Evolutionary conservation across 2,329 filamentous ascomycete species (phyloP), one percentile per base, ranked within the genome.

Genomic region (Chaetomium strumarium): DNA sequence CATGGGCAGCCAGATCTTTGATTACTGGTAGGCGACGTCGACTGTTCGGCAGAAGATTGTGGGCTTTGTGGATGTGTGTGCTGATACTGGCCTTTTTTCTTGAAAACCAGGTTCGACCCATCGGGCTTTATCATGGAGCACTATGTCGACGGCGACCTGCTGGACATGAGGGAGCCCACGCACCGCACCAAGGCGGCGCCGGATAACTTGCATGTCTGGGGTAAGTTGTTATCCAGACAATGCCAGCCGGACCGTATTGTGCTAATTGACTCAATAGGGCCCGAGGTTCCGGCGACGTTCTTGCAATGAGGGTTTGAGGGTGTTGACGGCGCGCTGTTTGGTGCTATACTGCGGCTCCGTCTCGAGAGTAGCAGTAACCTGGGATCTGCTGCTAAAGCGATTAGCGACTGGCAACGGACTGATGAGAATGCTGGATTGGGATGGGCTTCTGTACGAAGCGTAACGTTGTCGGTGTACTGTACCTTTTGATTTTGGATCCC

Each of bases 1-100:
- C 19, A 73, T 88, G 60, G 85, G 85, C 4, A 81, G 77, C 57
- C 85, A 88, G 68, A 80, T 88, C 47, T 89, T 88, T 60, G 84
- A 88, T 62, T 87, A 86, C 65, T 86, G 83, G 83, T 81, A 70
- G 61, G 79, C 24, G 7, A 4, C 70, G 68, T 19, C 2, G 17
- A 20, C 31, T 17, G 8, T 38, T 2, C 33, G 13, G 3, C 5
- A 34, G 13, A 37, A 3, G n/a, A 13, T n/a, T 12, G 11, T 11
- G 20, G 20, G 40, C 5, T 30, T 1, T 3, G 19, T 2, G 34
- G n/a, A 12, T 24, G 7, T 19, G 5, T 24, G 8, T 41, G 37
- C 45, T 51, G 20, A 56, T n/a, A 3, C 7, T 36, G 34, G 14
- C 13, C 4, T 7, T 10, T 8, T 8, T 13, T 13, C 7, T n/a